Evolutionary conservation across 2,329 filamentous ascomycete species (phyloP), one percentile per base, ranked within the genome.

Genomic region (Cadophora sp.): DNA sequence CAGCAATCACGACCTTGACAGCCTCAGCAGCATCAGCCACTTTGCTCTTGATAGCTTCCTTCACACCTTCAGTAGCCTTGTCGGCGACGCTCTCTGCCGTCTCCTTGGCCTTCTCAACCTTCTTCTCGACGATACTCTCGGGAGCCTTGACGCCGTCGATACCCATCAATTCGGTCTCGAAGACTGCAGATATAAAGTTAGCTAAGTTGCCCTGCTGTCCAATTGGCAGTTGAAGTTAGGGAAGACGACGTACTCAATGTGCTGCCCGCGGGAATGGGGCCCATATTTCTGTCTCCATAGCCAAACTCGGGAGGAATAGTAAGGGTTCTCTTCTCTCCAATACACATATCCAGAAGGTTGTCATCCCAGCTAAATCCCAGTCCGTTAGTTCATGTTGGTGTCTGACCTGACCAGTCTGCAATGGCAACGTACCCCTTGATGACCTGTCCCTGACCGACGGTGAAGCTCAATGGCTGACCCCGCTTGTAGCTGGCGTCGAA

Each of bases 261-360:
- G 73, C 91, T 89, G 39, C 89, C 90, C 4, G 86, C 89, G 20
- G 94, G 94, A 76, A 98, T 98, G 24, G 94, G 93, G 1, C 94
- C 94, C 78, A 92, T 87, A 45, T 80, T 84, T 63, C 88, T 85
- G 70, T 90, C 82, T 60, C 96, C 96, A 80, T 98, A 99, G 58
- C 88, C 96, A 76, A 91, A 83, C 76, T 90, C 87, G 22, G 95
- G 93, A n/a, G 94, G 93, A 65, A 99, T 96, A 22, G 91, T 97
- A 79, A 99, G 82, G 64, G 88, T 95, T 73, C 91, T 87, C 84
- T 94, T 95, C 84, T 98, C 95, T 70, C 96, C 95, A 74, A 96
- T 91, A 81, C 96, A 98, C 94, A 98, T 97, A 76, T 92, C 92
- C 63, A 96, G 75, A 47, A 98, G 85, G 59, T 95, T 95, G 78